phyloP scores from a whole-genome alignment of 805 yeast genomes.

The Metschnikowia chrysomelidarum region DNA sequence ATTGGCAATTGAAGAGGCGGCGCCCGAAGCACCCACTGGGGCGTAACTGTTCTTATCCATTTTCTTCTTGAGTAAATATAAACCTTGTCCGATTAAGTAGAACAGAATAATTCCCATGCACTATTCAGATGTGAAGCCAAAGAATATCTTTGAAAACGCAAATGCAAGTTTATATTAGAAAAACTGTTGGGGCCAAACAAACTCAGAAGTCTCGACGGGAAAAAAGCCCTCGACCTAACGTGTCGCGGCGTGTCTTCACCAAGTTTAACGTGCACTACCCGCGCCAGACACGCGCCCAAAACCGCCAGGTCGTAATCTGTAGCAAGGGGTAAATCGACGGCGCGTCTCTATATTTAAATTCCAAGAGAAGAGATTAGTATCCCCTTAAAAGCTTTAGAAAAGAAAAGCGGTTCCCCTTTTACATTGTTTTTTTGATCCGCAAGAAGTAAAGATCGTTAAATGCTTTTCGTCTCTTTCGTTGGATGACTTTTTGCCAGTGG shows the following conservation, averaged over 20 bases:
- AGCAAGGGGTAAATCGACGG: not conserved
- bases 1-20: constrained; percentile 40
- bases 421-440: too few relatives aligned
- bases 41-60: constrained; percentile 36
- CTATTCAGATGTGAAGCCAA: constrained; percentile 5
- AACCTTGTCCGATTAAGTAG: constrained; percentile 35
- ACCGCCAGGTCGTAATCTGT: constrained; percentile 3
- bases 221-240: constrained; percentile 7
- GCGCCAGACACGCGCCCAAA: constrained; percentile 6
- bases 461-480: too few relatives aligned
- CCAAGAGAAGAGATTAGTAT: too few relatives aligned
- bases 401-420: too few relatives aligned
- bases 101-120: constrained; percentile 43
- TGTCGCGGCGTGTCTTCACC: constrained; percentile 13
- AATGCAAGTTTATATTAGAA: not conserved
- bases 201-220: constrained; percentile 2
- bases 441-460: too few relatives aligned
- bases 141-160: constrained; percentile 1
- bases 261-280: constrained; percentile 3
- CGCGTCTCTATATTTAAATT: too few relatives aligned
- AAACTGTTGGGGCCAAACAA: constrained; percentile 2
- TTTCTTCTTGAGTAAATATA: constrained; percentile 31
- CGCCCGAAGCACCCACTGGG: constrained; percentile 19
- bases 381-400: too few relatives aligned
- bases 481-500: too few relatives aligned